Evolutionary conservation across 2,329 filamentous ascomycete species (phyloP).

Genomic region (Verticillium longisporum): DNA sequence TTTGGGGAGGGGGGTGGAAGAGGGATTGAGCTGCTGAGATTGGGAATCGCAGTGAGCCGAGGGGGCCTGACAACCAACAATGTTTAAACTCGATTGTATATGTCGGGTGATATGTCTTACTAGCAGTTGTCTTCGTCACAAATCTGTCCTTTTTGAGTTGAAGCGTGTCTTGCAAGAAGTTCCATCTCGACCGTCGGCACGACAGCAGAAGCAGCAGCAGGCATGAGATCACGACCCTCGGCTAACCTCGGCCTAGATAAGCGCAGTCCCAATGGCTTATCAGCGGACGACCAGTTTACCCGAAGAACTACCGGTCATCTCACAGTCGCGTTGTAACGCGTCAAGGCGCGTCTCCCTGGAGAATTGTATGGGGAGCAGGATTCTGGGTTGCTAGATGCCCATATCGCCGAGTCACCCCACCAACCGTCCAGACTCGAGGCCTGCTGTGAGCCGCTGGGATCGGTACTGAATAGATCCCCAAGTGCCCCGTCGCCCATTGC

Average conservation of each 20-base stretch:
- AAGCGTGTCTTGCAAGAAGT: neutral
- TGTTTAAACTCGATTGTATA: neutral
- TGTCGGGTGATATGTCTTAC: neutral
- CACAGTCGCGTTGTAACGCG: slow-evolving; percentile 2
- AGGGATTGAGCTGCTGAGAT: neutral
- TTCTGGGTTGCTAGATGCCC: neutral
- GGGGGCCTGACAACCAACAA: neutral
- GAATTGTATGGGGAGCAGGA: neutral
- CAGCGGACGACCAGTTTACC: neutral
- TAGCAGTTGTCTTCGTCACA: neutral
- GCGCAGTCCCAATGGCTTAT: neutral
- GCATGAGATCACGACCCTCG: slow-evolving; percentile 14
- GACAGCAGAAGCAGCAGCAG: neutral
- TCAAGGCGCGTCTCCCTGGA: slow-evolving; percentile 6
- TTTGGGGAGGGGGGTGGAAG: neutral
- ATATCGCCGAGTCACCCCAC: slow-evolving; percentile 3
- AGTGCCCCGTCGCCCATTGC: neutral
- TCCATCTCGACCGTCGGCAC: neutral
- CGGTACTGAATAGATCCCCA: neutral
- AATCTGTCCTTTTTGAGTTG: neutral
- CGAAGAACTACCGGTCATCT: neutral
- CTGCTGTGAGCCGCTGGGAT: neutral
- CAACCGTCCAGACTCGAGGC: neutral
- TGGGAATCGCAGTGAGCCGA: neutral
- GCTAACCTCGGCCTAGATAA: slow-evolving; percentile 34